A percentile compares a stretch with the other conserved stretches of the same genome.
Evolutionary conservation across 169 alveolate genomes (phyloP).

Genomic region (Plasmodium cynomolgi): DNA sequence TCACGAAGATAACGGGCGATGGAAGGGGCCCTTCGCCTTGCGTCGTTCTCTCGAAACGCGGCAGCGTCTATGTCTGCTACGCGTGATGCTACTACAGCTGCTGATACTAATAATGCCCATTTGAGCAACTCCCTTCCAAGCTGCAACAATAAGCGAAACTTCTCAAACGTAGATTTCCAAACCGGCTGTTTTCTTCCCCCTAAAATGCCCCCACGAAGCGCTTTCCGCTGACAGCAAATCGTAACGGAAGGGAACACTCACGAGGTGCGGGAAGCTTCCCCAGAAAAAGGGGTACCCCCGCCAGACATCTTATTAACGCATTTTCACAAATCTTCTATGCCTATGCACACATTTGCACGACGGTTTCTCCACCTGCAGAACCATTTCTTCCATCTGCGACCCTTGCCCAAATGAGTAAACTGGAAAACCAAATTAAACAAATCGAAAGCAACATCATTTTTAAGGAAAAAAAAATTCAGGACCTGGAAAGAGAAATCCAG

Average conservation of each 20-base stretch:
- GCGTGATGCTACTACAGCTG: background rate
- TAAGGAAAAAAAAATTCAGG: slow-evolving; percentile 46
- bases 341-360: slow-evolving; percentile 6
- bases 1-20: background rate
- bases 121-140: background rate
- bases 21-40: background rate
- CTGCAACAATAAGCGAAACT: background rate
- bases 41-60: background rate
- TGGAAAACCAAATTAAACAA: slow-evolving; percentile 64
- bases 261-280: background rate
- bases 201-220: background rate
- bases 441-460: slow-evolving; percentile 39
- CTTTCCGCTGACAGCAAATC: background rate
- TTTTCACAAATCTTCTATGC: background rate
- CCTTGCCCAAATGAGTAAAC: slow-evolving; percentile 9
- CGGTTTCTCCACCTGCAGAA: background rate
- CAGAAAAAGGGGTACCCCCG: background rate
- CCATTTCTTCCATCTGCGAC: background rate
- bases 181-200: background rate
- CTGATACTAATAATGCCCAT: background rate
- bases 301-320: background rate
- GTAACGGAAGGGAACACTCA: background rate
- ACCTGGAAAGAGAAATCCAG: slow-evolving; percentile 30
- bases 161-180: background rate
- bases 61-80: background rate